phyloP scores from a whole-genome alignment of 2,329 filamentous ascomycete species.

The Ophiostoma montium region DNA sequence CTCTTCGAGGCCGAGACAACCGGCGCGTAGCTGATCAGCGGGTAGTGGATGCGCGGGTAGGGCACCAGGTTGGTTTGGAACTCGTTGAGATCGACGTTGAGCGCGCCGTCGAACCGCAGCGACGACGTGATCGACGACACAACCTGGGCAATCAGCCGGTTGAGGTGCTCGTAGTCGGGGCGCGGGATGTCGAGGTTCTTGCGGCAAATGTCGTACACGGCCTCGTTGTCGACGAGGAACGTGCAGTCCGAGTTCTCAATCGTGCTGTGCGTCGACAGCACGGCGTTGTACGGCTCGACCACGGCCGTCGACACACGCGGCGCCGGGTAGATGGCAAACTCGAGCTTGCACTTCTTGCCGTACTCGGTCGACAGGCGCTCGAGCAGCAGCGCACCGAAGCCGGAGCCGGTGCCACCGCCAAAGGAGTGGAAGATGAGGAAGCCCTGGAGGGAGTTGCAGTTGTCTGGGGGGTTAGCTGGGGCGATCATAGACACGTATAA shows the following conservation, averaged over 20 bases:
- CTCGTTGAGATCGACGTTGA: slow-evolving; percentile 63
- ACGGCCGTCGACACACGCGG: slow-evolving; percentile 56
- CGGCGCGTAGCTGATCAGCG: slow-evolving; percentile 57
- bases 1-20: slow-evolving; percentile 62
- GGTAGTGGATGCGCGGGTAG: slow-evolving; percentile 62
- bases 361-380: slow-evolving; percentile 62
- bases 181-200: slow-evolving; percentile 57
- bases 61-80: slow-evolving; percentile 67
- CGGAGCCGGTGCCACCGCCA: slow-evolving; percentile 57
- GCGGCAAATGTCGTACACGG: slow-evolving; percentile 62
- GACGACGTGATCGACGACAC: slow-evolving; percentile 63
- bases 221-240: slow-evolving; percentile 64
- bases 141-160: slow-evolving; percentile 59
- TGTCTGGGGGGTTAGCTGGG: slow-evolving; percentile 32
- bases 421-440: slow-evolving; percentile 67
- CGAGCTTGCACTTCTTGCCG: slow-evolving; percentile 65
- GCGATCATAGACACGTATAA: too few relatives aligned
- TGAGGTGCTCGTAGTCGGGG: slow-evolving; percentile 56
- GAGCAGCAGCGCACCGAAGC: slow-evolving; percentile 57
- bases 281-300: slow-evolving; percentile 62
- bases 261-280: slow-evolving; percentile 60
- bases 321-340: slow-evolving; percentile 59
- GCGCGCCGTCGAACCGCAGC: slow-evolving; percentile 56
- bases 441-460: slow-evolving; percentile 58
- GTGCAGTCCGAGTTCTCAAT: slow-evolving; percentile 68